Evolutionary conservation across 202 grass and related monocot species (phyloP).

Genomic region (Bolboschoenoplectus hybrid): DNA sequence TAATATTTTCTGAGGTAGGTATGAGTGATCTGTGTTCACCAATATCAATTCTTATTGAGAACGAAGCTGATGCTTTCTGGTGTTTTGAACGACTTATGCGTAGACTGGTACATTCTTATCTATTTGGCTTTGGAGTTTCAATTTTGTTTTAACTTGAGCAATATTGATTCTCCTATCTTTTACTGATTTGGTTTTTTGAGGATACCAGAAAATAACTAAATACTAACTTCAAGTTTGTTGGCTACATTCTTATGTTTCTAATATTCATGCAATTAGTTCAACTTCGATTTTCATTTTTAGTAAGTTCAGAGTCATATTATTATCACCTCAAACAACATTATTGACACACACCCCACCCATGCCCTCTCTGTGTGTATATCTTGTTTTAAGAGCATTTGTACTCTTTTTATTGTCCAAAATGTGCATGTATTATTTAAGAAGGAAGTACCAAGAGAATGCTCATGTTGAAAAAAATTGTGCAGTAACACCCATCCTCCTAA

Average conservation of each 20-base stretch:
- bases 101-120: slow-evolving; percentile 64
- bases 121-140: slow-evolving; percentile 2
- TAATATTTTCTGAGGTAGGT: slow-evolving; percentile 51
- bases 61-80: slow-evolving; percentile 99
- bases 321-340: slow-evolving; percentile 1
- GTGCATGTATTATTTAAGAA: slow-evolving; percentile 15
- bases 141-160: slow-evolving; percentile 14
- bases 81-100: slow-evolving; percentile 99
- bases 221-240: background rate
- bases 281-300: background rate
- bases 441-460: background rate
- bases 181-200: background rate
- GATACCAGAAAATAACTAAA: background rate
- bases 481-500: background rate
- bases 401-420: background rate
- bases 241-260: background rate
- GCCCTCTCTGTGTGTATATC: background rate
- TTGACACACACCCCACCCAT: background rate
- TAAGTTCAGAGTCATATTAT: background rate
- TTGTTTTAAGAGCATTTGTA: slow-evolving; percentile 13
- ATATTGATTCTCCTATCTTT: slow-evolving; percentile 4
- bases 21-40: slow-evolving; percentile 99
- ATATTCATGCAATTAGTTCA: background rate
- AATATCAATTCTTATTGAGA: slow-evolving; percentile 88
- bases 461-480: background rate